Conservation (phyloP, 2,329 filamentous ascomycete species). For the Claviceps quebecensis region DNA sequence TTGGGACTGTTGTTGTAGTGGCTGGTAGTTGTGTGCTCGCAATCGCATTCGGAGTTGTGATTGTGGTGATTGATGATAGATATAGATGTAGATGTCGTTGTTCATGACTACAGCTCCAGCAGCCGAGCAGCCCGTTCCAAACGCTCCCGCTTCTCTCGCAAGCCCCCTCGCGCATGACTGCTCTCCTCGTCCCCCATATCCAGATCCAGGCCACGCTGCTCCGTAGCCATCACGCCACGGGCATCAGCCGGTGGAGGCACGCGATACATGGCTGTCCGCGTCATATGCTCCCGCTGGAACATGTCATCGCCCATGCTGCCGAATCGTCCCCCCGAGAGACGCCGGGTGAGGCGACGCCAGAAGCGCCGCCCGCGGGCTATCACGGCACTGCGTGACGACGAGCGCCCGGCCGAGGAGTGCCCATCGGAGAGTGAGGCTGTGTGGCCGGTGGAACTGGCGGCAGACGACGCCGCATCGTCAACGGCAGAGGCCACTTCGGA, state of each 20-base stretch:
- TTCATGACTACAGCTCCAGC: conserved; percentile 15
- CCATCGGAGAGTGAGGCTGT: conserved; percentile 5
- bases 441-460: conserved; percentile 12
- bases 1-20: not conserved
- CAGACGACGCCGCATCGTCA: conserved; percentile 15
- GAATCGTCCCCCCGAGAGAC: conserved; percentile 9
- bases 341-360: conserved; percentile 11
- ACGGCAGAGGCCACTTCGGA: conserved; percentile 29
- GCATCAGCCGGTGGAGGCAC: conserved; percentile 6
- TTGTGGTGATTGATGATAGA: too few species aligned
- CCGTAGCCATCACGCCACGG: conserved; percentile 8
- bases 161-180: conserved; percentile 12
- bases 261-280: conserved; percentile 24
- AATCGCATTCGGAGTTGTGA: too few species aligned
- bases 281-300: conserved; percentile 6
- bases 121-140: conserved; percentile 26
- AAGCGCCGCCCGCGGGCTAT: conserved; percentile 10
- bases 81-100: not conserved
- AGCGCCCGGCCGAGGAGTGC: conserved; percentile 6
- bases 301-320: conserved; percentile 5
- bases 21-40: not conserved
- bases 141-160: conserved; percentile 24
- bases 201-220: conserved; percentile 8
- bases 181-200: conserved; percentile 13
- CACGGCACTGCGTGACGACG: conserved; percentile 1